Conservation (phyloP, 1,139 yeast genomes). For the Suhomyces wounanorum region DNA sequence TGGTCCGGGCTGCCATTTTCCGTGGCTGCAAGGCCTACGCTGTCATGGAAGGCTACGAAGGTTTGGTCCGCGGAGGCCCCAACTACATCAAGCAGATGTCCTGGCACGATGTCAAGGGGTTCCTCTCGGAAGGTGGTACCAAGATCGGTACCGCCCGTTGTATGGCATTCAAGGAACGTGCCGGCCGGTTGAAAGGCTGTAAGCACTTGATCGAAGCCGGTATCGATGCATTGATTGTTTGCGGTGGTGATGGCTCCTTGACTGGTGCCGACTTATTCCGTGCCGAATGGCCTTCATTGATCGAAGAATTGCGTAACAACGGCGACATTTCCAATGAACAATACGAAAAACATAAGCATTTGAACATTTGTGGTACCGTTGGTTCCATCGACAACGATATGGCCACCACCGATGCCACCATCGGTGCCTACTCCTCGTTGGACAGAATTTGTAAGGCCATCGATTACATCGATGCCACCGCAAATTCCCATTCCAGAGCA, state of each 20-base stretch:
- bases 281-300: constrained; percentile 87
- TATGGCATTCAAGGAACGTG: constrained; percentile 77
- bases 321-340: constrained; percentile 59
- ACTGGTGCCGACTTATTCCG: constrained; percentile 97
- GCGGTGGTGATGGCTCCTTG: constrained; percentile 98
- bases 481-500: constrained; percentile 95
- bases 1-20: constrained; percentile 85
- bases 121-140: constrained; percentile 90
- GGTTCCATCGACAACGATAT: constrained; percentile 98
- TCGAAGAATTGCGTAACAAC: constrained; percentile 63
- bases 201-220: constrained; percentile 84
- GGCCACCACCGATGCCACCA: constrained; percentile 95
- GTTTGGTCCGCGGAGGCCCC: constrained; percentile 80
- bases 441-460: constrained; percentile 92
- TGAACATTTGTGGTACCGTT: constrained; percentile 91
- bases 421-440: constrained; percentile 92
- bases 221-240: constrained; percentile 93
- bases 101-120: constrained; percentile 95
- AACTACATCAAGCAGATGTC: constrained; percentile 70
- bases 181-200: constrained; percentile 81
- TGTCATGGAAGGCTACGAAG: constrained; percentile 92
- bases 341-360: constrained; percentile 61
- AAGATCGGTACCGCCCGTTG: constrained; percentile 96
- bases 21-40: constrained; percentile 95
- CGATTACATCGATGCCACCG: constrained; percentile 96